Evolutionary conservation across 2,329 filamentous ascomycete genomes (phyloP).

Genomic region (Cordyceps tenuipes): DNA sequence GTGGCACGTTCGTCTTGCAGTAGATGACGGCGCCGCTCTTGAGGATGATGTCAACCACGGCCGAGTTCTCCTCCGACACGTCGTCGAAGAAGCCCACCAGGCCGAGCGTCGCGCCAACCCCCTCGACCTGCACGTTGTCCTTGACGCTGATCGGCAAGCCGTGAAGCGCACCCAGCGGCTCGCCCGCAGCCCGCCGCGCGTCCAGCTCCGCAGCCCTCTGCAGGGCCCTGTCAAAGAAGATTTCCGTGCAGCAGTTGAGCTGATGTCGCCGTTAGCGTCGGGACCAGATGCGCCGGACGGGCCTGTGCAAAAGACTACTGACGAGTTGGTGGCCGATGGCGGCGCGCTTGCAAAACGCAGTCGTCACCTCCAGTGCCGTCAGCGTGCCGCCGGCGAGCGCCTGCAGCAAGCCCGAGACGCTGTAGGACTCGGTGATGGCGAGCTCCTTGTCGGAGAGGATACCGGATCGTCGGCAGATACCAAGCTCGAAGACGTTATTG

Average conservation of each 20-base stretch:
- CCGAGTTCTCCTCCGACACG: slow-evolving; percentile 16
- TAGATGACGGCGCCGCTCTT: slow-evolving; percentile 22
- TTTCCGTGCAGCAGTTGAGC: slow-evolving; percentile 32
- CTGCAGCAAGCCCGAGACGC: slow-evolving; percentile 27
- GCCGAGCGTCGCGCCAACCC: slow-evolving; percentile 19
- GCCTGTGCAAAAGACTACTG: not conserved
- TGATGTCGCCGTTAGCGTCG: not conserved
- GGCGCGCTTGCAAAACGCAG: slow-evolving; percentile 22
- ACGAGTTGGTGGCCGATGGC: slow-evolving; percentile 23
- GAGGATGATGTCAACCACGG: slow-evolving; percentile 19
- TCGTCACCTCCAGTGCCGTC: slow-evolving; percentile 28
- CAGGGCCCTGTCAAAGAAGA: slow-evolving; percentile 33
- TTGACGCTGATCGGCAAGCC: slow-evolving; percentile 20
- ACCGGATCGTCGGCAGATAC: slow-evolving; percentile 20
- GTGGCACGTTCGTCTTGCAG: slow-evolving; percentile 14
- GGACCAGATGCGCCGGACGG: not conserved
- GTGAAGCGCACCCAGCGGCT: slow-evolving; percentile 15
- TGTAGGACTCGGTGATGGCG: slow-evolving; percentile 35
- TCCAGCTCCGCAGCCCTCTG: slow-evolving; percentile 15
- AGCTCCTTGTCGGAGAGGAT: slow-evolving; percentile 34
- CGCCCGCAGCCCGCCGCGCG: slow-evolving; percentile 9
- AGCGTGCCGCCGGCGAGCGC: slow-evolving; percentile 25
- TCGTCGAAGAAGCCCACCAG: slow-evolving; percentile 20
- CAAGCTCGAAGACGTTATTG: slow-evolving; percentile 13
- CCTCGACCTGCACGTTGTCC: slow-evolving; percentile 18